Conservation (phyloP, 352 stramenopile species). For the Blastocystis sp. region DNA sequence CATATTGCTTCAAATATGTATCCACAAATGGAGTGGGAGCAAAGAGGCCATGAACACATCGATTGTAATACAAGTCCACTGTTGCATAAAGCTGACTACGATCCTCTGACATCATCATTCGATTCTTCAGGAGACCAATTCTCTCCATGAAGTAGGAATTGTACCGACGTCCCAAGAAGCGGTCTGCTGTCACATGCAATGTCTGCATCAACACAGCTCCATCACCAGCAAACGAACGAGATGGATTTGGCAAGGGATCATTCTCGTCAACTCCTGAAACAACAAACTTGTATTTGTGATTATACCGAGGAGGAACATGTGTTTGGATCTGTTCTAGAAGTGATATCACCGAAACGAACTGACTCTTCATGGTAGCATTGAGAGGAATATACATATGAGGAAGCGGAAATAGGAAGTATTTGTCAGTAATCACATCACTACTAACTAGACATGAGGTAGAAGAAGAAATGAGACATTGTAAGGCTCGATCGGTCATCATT, state of each 20-base stretch:
- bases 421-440: background rate
- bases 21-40: background rate
- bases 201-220: background rate
- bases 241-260: background rate
- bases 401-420: conserved; percentile 16
- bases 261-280: background rate
- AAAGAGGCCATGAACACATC: conserved; percentile 2
- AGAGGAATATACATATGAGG: background rate
- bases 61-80: conserved; percentile 22
- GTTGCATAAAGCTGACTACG: background rate
- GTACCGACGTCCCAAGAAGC: background rate
- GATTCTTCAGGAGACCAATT: background rate
- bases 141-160: background rate
- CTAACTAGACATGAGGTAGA: background rate
- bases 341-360: background rate
- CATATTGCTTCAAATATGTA: background rate
- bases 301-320: background rate
- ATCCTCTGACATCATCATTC: background rate
- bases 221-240: background rate
- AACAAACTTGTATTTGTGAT: background rate
- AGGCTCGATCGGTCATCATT: background rate
- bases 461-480: background rate
- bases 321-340: background rate
- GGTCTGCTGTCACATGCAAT: conserved; percentile 43
- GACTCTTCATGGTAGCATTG: background rate